These are phyloP conservation scores for Schizonepeta tenuifolia DNA, from an alignment of 257 asterid species.

Conservation along the genomic window DNA sequence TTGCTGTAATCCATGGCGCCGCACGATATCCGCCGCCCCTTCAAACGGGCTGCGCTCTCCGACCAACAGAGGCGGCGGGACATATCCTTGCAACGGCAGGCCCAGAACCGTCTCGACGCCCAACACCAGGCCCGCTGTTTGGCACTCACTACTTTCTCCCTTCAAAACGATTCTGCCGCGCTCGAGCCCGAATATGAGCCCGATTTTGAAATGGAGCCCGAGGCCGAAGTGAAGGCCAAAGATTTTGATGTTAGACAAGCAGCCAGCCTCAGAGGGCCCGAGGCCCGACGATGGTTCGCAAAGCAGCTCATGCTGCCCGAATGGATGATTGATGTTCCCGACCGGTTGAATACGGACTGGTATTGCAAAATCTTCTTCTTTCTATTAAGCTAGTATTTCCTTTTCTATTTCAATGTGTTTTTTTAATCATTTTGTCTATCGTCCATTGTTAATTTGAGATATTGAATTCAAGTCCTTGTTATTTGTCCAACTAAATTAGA, in stretches of 20 bases:
- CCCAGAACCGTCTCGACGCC: conserved; percentile 80
- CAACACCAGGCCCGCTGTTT: conserved; percentile 85
- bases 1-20: conserved; percentile 57
- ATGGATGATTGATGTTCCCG: conserved; percentile 95
- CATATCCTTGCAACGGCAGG: conserved; percentile 76
- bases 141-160: conserved; percentile 69
- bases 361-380: conserved; percentile 28
- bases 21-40: conserved; percentile 80
- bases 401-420: background rate
- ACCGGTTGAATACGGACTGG: conserved; percentile 71
- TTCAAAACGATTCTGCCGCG: conserved; percentile 48
- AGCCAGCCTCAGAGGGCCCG: conserved; percentile 66
- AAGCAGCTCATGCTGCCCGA: conserved; percentile 98
- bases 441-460: background rate
- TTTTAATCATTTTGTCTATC: background rate
- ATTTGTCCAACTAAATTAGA: background rate
- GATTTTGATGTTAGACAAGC: conserved; percentile 68
- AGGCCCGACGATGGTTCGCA: conserved; percentile 89
- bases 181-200: conserved; percentile 32
- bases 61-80: conserved; percentile 95
- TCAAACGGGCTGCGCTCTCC: conserved; percentile 82
- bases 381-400: background rate
- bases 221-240: conserved; percentile 37
- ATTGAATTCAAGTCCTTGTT: background rate
- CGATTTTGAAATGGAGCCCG: conserved; percentile 28